Conservation (phyloP, 2,329 filamentous ascomycete species). For the Epichloe sibirici region DNA sequence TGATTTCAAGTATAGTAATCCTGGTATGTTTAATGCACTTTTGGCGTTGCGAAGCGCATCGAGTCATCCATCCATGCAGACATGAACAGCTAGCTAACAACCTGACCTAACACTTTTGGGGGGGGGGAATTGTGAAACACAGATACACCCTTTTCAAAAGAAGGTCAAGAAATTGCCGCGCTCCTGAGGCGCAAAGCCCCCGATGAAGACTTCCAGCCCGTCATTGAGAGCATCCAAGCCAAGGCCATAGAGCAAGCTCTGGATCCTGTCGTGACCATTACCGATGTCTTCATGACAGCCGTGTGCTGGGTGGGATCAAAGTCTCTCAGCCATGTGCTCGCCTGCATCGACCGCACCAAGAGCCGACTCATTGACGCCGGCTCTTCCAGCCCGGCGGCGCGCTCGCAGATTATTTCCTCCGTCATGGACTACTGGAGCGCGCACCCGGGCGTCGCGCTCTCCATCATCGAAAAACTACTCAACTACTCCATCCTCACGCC, state of each 20-base stretch:
- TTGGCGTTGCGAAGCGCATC: too few relatives aligned
- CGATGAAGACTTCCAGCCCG: slow-evolving; percentile 73
- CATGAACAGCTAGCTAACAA: too few relatives aligned
- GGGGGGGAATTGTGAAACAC: background rate
- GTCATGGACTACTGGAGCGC: slow-evolving; percentile 90
- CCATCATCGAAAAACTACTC: slow-evolving; percentile 89
- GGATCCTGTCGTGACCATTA: slow-evolving; percentile 74
- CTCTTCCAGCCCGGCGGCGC: slow-evolving; percentile 58
- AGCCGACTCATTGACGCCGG: slow-evolving; percentile 74
- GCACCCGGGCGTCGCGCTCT: slow-evolving; percentile 82
- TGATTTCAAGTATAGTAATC: slow-evolving; percentile 77
- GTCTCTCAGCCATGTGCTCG: slow-evolving; percentile 88
- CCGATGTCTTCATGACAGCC: slow-evolving; percentile 85
- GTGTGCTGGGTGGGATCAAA: slow-evolving; percentile 93
- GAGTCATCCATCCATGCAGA: too few relatives aligned
- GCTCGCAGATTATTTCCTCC: slow-evolving; percentile 77
- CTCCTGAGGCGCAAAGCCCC: slow-evolving; percentile 74
- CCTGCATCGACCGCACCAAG: slow-evolving; percentile 90
- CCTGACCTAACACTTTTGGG: too few relatives aligned
- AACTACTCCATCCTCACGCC: slow-evolving; percentile 94
- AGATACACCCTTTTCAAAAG: slow-evolving; percentile 70
- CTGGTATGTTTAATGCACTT: slow-evolving; percentile 40
- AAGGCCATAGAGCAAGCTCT: slow-evolving; percentile 58
- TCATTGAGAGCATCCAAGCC: slow-evolving; percentile 72
- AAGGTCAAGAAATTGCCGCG: slow-evolving; percentile 71